Evolutionary conservation across 148 eudicot genomes (phyloP).

Genomic region (Cornus controversa): DNA sequence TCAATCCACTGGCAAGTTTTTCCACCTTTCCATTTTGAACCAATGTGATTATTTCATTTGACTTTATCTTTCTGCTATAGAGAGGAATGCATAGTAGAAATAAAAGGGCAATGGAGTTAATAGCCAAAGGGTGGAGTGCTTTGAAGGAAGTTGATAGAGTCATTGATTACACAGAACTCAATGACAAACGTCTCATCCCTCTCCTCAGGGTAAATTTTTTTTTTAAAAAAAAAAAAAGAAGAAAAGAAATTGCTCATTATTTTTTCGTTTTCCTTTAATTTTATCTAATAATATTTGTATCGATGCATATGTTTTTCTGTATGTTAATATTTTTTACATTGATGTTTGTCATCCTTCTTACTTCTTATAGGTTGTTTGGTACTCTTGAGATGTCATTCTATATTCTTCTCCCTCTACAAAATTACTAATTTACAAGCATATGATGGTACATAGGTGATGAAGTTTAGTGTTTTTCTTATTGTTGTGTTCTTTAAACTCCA

Average conservation of each 20-base stretch:
- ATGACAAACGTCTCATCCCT: conserved; percentile 83
- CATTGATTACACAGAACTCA: conserved; percentile 74
- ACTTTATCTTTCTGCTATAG: conserved; percentile 29
- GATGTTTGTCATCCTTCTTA: background rate
- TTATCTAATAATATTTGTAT: background rate
- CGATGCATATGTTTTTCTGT: background rate
- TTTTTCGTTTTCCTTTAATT: background rate
- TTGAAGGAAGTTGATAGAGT: conserved; percentile 92
- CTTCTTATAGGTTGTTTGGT: conserved; percentile 11
- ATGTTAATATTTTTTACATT: background rate
- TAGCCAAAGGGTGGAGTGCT: conserved; percentile 93
- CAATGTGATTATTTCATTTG: background rate
- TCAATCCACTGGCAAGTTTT: conserved; percentile 40
- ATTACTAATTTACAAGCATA: background rate
- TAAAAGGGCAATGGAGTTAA: conserved; percentile 82
- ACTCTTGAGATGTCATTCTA: background rate
- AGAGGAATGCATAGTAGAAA: conserved; percentile 87
- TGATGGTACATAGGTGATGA: too few relatives aligned
- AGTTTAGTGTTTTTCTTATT: background rate
- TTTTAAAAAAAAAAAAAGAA: background rate
- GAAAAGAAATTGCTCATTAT: background rate
- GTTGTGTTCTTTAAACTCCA: background rate
- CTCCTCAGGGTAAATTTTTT: conserved; percentile 60
- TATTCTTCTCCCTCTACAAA: background rate
- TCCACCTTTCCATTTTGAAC: background rate